Base-by-base conservation (phyloP, 805 yeast species). In the Lipomyces orientalis region DNA sequence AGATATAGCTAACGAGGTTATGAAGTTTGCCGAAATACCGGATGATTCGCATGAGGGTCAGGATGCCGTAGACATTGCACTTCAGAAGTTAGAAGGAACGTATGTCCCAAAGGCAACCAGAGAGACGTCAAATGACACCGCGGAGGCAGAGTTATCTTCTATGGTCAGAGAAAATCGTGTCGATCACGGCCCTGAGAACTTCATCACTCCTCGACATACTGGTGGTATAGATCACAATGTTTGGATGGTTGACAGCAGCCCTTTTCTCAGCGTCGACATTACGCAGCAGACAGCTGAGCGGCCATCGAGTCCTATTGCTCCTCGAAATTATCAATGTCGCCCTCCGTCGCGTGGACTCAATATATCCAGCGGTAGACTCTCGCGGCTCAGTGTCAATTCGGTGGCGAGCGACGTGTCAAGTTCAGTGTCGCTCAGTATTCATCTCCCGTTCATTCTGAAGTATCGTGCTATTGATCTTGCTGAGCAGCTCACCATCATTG, bases 401-500 rank as follows among this genome's bases (percentile, higher is more conserved):
- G 35, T 68, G 14, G 61, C 39, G 7, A 60, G 64, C 22, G 34
- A 31, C 22, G 61, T 43, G 22, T 64, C 71, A 10, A 68, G 71
- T 61, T 62, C 63, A 10, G 71, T 68, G 9, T 67, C 64, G 19
- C 58, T 62, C 71, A 73, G 57, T 58, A 71, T 54, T 62, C 99
- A 95, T 76, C 85, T 90, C 8, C 93, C 98, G 1, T 94, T 95
- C 76, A 84, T 93, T 43, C 82, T 95, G 73, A 86, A 89, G 77
- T 89, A 86, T 76, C 87, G 84, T 64, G 87, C 97, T 1, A 79
- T 81, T 64, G 80, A 85, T 0, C 79, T 95, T 37, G 93, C 96
- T 5, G 85, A 88, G 70, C 98, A 94, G 71, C 83, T 94, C 78
- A 94, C 98, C 0, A 76, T 91, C 60, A 90, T 94, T 70, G 99